Conservation (phyloP, 768 basidiomycete species). For the Naganishia antarctica region DNA sequence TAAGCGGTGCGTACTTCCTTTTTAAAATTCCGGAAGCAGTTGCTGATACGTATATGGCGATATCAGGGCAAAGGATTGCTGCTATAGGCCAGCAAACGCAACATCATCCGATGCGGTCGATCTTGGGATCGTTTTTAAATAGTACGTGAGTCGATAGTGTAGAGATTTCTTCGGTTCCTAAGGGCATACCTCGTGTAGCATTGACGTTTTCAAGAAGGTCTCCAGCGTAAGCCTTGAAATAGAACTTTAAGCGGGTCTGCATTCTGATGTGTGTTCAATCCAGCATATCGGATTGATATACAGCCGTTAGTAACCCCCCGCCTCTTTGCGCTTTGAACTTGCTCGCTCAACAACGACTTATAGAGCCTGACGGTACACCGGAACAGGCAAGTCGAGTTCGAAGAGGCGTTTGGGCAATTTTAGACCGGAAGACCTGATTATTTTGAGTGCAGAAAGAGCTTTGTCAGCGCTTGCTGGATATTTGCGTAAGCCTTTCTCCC, state of each 20-base stretch:
- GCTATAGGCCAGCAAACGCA: background rate
- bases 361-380: slow-evolving; percentile 64
- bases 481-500: slow-evolving; percentile 17
- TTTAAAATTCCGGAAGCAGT: background rate
- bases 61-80: background rate
- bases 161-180: too few relatives aligned
- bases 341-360: background rate
- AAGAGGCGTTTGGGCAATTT: too few relatives aligned
- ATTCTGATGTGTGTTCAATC: slow-evolving; percentile 9
- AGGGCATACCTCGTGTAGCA: slow-evolving; percentile 39
- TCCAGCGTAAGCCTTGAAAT: slow-evolving; percentile 25
- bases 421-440: background rate
- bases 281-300: slow-evolving; percentile 80
- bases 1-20: slow-evolving; percentile 2
- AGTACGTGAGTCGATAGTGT: background rate
- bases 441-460: background rate
- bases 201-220: slow-evolving; percentile 55
- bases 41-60: background rate
- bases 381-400: slow-evolving; percentile 55
- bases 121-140: background rate
- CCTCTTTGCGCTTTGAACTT: too few relatives aligned
- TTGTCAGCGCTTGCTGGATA: slow-evolving; percentile 6
- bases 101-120: background rate
- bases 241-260: background rate
- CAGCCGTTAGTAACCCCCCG: slow-evolving; percentile 56